Base-by-base conservation (phyloP, 148 eudicot genomes). In the Limonium bicolor region DNA sequence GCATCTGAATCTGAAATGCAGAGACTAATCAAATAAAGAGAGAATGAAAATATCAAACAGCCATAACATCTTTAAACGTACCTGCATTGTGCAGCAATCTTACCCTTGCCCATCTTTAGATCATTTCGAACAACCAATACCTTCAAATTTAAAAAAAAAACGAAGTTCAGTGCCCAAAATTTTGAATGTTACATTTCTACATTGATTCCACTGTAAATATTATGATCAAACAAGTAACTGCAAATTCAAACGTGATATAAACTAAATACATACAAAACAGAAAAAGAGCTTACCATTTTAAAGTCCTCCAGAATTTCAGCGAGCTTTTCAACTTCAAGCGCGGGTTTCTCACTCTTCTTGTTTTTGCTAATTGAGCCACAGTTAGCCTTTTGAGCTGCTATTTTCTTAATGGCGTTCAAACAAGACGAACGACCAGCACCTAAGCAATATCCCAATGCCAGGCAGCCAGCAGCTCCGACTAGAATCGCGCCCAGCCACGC, bases 41-140 rank as follows among this genome's bases (percentile, higher is more conserved):
- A 14, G 2, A 24, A 23, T 24, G 31, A 43, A 43, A 5, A 20
- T 43, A 8, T 15, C 18, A 14, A 3, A 25, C 1, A 17, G 20
- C 7, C 18, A 2, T 22, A 6, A 43, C 7, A 43, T 28, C 13
- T 18, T 20, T n/a, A 24, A 50, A 6, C 10, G 4, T 50, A 85
- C 99, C 99, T 90, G 99, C 99, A 90, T 50, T 90, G 99, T 3
- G 95, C 99, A 62, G 99, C 88, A 73, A 85, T 90, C 67, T 90
- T 90, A 60, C 99, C 99, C 61, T 90, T 90, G 21, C 99, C 99
- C 99, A 90, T 90, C 79, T 90, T 90, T 56, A 90, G 61, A 65
- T 90, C 99, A 71, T 90, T 90, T 61, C 99, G 73, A 58, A 90
- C 99, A 46, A 90, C 99, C 78, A 85, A 71, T 62, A 90, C 97